Conservation (phyloP, 768 basidiomycete species). For the Boletus edulis region DNA sequence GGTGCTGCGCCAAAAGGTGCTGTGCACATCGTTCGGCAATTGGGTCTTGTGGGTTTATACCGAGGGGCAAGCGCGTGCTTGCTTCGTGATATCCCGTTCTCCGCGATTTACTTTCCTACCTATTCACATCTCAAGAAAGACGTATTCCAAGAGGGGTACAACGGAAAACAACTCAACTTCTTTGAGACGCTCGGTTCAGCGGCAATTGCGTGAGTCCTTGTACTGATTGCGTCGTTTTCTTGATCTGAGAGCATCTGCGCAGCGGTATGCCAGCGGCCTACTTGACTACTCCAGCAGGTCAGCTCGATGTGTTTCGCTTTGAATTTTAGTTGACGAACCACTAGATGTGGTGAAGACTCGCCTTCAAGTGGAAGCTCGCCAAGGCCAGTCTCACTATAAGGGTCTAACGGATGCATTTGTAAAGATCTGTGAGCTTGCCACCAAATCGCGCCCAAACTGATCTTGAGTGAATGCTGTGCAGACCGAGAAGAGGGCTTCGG, state of each 20-base stretch:
- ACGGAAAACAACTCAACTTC: conserved; percentile 91
- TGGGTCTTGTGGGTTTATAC: conserved; percentile 92
- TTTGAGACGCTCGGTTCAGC: conserved; percentile 84
- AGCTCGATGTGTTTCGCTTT: conserved; percentile 19
- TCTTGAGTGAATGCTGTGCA: conserved; percentile 27
- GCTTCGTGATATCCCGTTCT: conserved; percentile 95
- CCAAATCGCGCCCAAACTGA: conserved; percentile 3
- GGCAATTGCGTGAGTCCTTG: conserved; percentile 66
- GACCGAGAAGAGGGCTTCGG: conserved; percentile 87
- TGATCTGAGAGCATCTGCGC: conserved; percentile 30
- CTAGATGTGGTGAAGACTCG: conserved; percentile 97
- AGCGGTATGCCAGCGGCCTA: conserved; percentile 99
- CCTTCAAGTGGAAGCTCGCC: conserved; percentile 87
- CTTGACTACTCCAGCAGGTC: conserved; percentile 87
- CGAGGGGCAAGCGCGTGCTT: conserved; percentile 91
- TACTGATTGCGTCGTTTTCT: conserved; percentile 12
- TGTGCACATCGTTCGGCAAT: conserved; percentile 86
- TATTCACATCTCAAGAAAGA: conserved; percentile 92
- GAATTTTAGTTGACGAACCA: conserved; percentile 12
- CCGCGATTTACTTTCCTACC: conserved; percentile 87
- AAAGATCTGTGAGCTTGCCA: conserved; percentile 73
- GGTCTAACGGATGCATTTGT: conserved; percentile 85
- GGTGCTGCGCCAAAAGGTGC: conserved; percentile 83
- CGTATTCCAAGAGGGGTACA: conserved; percentile 92
- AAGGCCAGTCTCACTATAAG: conserved; percentile 90